Conservation (phyloP, 164 flowering plant species). For the Hamamelis virginiana region DNA sequence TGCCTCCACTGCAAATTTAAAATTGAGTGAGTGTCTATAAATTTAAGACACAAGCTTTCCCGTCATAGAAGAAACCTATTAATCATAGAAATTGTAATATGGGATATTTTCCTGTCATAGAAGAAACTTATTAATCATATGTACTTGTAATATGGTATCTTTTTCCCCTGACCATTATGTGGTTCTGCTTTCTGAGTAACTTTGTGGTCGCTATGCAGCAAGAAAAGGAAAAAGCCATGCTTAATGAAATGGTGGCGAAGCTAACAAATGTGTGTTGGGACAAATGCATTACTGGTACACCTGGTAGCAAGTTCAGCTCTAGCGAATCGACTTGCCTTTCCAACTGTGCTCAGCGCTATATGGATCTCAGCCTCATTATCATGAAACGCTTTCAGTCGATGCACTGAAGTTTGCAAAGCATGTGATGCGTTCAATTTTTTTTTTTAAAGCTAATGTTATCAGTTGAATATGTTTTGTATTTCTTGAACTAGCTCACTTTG, state of each 20-base stretch:
- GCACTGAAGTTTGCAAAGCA: constrained; percentile 33
- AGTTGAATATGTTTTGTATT: constrained; percentile 1
- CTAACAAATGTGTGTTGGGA: constrained; percentile 85
- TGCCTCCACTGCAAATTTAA: too few species aligned
- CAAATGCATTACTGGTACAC: constrained; percentile 79
- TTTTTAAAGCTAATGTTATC: too few species aligned
- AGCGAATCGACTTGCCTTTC: constrained; percentile 76
- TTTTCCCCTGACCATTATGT: too few species aligned
- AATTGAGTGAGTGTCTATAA: too few species aligned
- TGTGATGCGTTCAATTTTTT: too few species aligned
- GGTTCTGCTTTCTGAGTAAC: neutral
- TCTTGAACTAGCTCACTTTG: neutral
- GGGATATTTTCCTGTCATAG: too few species aligned
- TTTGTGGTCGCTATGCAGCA: constrained; percentile 43
- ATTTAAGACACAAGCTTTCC: too few species aligned
- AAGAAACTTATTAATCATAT: too few species aligned
- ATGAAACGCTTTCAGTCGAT: constrained; percentile 69
- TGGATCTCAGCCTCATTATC: constrained; percentile 67
- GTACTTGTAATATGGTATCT: too few species aligned
- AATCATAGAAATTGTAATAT: too few species aligned
- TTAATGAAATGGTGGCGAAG: constrained; percentile 78
- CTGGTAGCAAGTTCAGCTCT: constrained; percentile 92
- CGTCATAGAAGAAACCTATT: too few species aligned
- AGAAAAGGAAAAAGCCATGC: constrained; percentile 77
- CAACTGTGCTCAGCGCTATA: constrained; percentile 79